Base-by-base conservation (phyloP, 108 stramenopile genomes). In the Skeletonema potamos region DNA sequence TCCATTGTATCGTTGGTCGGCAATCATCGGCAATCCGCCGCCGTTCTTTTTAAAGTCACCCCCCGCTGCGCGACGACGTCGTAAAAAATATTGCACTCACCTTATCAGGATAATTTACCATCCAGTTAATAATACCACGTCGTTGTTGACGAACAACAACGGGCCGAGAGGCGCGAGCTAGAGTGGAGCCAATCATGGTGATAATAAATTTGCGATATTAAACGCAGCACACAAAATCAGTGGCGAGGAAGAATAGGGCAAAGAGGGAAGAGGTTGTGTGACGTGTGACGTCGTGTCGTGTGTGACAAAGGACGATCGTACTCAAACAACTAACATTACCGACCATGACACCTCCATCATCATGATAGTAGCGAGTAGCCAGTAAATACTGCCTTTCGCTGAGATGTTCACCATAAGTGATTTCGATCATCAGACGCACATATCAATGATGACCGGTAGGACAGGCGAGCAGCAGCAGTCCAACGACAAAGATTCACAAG, bases 51-150 rank as follows among this genome's bases (percentile, higher is more conserved):
- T n/a, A n/a, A n/a, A n/a, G n/a, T n/a, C n/a, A 34, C 34, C 34
- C 48, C 6, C n/a, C 9, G 6, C 18, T 22, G 3, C 18, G 3
- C 48, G n/a, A 3, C 39, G 39, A 13, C 13, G 12, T 13, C 22
- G 46, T 48, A 51, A 1, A 51, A 18, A 27, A 2, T 54, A 9
- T 73, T 51, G 12, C 6, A 4, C 91, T 65, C 66, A 92, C 92
- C 89, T 84, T 88, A 70, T 90, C 88, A 46, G 92, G 92, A 58
- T 90, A 90, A 62, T 92, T 89, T 46, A 79, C 81, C 76, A 92
- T 59, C 62, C 82, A 92, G 62, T 89, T 73, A 27, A 92, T 61
- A 62, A 92, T 67, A 11, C 77, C 71, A 62, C 89, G 83, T 48
- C 70, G 72, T 70, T 88, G 87, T 17, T 74, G 77, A 41, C 68